Conservation (phyloP, 108 stramenopile genomes). For the Tribonema minus region DNA sequence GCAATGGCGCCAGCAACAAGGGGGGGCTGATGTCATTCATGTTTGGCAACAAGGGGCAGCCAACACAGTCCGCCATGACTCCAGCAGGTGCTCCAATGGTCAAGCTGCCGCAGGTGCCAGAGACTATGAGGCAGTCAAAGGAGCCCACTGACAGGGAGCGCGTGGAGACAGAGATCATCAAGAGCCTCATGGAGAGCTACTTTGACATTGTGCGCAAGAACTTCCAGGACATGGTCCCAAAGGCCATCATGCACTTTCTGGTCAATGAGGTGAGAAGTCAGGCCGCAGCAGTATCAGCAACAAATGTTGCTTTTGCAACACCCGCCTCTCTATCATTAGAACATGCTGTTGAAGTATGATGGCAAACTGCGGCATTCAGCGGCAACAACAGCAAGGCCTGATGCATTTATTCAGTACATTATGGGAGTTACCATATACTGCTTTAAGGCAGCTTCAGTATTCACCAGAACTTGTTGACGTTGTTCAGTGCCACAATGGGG, state of each 20-base stretch:
- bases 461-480: no score
- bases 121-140: slow-evolving; percentile 83
- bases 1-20: slow-evolving; percentile 7
- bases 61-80: neutral
- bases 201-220: slow-evolving; percentile 92
- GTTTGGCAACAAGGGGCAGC: slow-evolving; percentile 59
- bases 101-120: slow-evolving; percentile 84
- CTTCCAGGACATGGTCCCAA: slow-evolving; percentile 93
- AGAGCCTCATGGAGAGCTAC: slow-evolving; percentile 80
- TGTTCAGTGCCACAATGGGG: no score
- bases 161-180: slow-evolving; percentile 91
- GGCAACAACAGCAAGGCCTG: no score
- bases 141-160: slow-evolving; percentile 75
- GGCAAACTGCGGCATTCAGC: no score
- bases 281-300: no score
- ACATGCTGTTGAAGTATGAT: no score
- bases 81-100: slow-evolving; percentile 57
- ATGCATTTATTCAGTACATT: no score
- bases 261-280: slow-evolving; percentile 92
- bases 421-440: no score
- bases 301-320: no score
- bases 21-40: slow-evolving; percentile 89
- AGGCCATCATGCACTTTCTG: slow-evolving; percentile 97
- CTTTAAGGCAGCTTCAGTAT: no score
- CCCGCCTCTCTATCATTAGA: no score